Evolutionary conservation across 2,329 filamentous ascomycete species (phyloP).

Genomic region (Xylaria sp.): DNA sequence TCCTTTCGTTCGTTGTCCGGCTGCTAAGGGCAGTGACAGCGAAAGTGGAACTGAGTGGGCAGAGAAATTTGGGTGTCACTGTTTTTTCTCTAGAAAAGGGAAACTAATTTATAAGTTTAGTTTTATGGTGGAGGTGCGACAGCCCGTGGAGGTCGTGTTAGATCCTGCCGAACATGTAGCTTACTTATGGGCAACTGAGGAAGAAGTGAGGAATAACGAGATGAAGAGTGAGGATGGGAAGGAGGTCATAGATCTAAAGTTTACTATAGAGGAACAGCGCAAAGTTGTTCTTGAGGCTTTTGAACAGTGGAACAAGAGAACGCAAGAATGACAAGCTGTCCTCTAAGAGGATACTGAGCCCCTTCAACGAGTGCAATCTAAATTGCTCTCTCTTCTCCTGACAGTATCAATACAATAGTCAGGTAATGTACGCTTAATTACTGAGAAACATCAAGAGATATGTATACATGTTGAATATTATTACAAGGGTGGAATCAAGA

Average conservation of each 20-base stretch:
- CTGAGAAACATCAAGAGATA: too few relatives aligned
- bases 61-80: background rate
- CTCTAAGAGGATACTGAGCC: too few relatives aligned
- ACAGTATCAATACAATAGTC: too few relatives aligned
- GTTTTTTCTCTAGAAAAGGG: background rate
- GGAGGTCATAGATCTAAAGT: background rate
- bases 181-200: background rate
- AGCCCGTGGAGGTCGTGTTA: background rate
- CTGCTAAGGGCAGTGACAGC: background rate
- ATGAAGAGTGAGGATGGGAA: background rate
- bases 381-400: too few relatives aligned
- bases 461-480: too few relatives aligned
- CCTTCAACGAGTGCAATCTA: too few relatives aligned
- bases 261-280: background rate
- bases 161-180: background rate
- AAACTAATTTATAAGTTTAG: background rate
- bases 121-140: background rate
- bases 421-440: too few relatives aligned
- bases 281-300: too few relatives aligned
- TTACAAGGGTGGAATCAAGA: too few relatives aligned
- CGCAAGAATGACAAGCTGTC: too few relatives aligned
- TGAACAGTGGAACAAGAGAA: too few relatives aligned
- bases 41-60: background rate
- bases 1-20: background rate
- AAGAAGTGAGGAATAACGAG: background rate